phyloP scores from a whole-genome alignment of 2,329 filamentous ascomycete genomes.

The Xylariales sp. region DNA sequence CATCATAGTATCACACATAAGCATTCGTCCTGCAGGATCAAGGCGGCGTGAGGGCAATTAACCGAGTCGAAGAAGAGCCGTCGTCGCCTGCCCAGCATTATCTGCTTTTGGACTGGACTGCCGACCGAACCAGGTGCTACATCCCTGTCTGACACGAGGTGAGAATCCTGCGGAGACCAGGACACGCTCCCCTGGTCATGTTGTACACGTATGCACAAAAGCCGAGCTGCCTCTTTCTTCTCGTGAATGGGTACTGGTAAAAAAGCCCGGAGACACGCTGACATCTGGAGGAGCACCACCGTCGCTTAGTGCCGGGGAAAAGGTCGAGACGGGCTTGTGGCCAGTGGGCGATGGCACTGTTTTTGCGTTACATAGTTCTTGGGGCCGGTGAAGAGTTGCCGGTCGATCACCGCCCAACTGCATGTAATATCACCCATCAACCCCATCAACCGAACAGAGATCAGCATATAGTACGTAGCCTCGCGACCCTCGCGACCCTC shows the following conservation, averaged over 20 bases:
- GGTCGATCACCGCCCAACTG: slow-evolving; percentile 28
- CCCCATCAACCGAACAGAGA: slow-evolving; percentile 24
- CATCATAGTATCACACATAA: slow-evolving; percentile 18
- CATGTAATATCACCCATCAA: slow-evolving; percentile 21
- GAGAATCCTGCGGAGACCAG: slow-evolving; percentile 34
- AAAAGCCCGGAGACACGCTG: not conserved
- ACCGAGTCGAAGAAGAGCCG: slow-evolving; percentile 14
- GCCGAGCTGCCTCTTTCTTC: slow-evolving; percentile 12
- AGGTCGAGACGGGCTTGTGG: no score
- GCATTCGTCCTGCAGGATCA: slow-evolving; percentile 26
- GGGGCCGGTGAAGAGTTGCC: slow-evolving; percentile 18
- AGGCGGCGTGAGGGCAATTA: slow-evolving; percentile 15
- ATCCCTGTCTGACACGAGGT: slow-evolving; percentile 41
- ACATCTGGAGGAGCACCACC: no score
- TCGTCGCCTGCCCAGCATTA: slow-evolving; percentile 22
- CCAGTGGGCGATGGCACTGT: no score
- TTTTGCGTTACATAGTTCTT: slow-evolving; percentile 13
- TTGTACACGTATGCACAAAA: slow-evolving; percentile 25
- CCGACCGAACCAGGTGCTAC: slow-evolving; percentile 32
- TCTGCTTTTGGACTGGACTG: slow-evolving; percentile 38
- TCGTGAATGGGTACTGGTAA: not conserved
- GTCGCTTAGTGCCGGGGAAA: no score
- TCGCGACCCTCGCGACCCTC: slow-evolving; percentile 11
- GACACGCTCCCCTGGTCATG: slow-evolving; percentile 9
- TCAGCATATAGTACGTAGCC: slow-evolving; percentile 14